Evolutionary conservation across 2,329 filamentous ascomycete species (phyloP), one percentile per base, ranked within the genome.

Genomic region (Ascochyta rabiei): DNA sequence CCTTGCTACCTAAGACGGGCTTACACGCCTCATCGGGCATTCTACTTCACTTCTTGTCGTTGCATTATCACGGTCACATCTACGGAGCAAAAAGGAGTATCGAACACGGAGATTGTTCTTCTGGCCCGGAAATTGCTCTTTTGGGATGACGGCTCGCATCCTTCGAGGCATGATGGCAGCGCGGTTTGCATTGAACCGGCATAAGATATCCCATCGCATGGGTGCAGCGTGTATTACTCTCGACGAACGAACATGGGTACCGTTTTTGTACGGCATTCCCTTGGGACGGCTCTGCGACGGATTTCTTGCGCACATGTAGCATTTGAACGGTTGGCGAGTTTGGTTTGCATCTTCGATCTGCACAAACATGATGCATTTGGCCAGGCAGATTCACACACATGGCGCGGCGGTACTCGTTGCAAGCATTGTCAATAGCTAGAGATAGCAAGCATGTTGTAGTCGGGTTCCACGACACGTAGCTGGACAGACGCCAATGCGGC

Each of bases 1-100:
- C 61, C 73, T 87, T 61, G 81, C 85, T 57, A 86, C 84, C 58
- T 86, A 51, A 65, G 37, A 44, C 28, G 38, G 48, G 16, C 38
- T 31, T 44, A 34, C 31, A 28, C 43, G 33, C 33, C 48, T 34
- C n/a, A 26, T 51, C 43, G 21, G 28, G 42, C 24, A 33, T 47
- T 28, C 39, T 34, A 51, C 43, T 56, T 51, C 38, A 24, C 33
- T 56, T 56, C 53, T 51, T 18, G 41, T 46, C 48, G 33, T 48
- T 51, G 48, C 42, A 48, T 56, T 56, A 56, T 44, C 52, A 56
- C 23, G 43, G 9, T 39, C 40, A 38, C 15, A 51, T 50, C 13
- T 28, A 39, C 18, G 42, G 53, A 48, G 53, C 23, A 43, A 48
- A 42, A 51, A 34, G 53, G 53, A 34, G 53, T 37, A 35, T 44